A percentile compares a stretch with the other conserved stretches of the same genome.
Evolutionary conservation across 345 rosid genomes (phyloP).

Genomic region (Turritis glabra): DNA sequence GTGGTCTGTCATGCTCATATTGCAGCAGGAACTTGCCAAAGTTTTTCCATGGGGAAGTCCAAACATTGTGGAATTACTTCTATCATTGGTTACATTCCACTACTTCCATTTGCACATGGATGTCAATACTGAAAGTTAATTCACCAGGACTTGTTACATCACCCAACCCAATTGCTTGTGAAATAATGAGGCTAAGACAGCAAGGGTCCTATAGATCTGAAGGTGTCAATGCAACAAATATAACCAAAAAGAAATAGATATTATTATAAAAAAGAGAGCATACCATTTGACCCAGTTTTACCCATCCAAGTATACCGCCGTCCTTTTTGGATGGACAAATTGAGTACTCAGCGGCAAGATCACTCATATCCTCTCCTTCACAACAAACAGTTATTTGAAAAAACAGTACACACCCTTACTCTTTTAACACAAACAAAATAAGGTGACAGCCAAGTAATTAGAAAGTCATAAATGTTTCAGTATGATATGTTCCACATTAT

Average conservation of each 20-base stretch:
- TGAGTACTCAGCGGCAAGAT: slow-evolving; percentile 81
- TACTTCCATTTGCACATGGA: not conserved
- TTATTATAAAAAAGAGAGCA: not conserved
- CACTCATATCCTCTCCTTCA: slow-evolving; percentile 91
- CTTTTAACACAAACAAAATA: slow-evolving; percentile 4
- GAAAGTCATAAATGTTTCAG: not conserved
- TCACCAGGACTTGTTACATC: slow-evolving; percentile 11
- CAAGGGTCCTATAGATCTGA: not conserved
- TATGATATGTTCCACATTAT: not conserved
- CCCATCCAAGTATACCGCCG: slow-evolving; percentile 98
- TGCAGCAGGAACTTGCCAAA: slow-evolving; percentile 8
- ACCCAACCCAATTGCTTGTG: slow-evolving; percentile 4
- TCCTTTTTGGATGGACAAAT: slow-evolving; percentile 80
- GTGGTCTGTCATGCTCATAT: not conserved
- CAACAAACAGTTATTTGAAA: slow-evolving; percentile 18
- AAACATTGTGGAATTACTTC: not conserved
- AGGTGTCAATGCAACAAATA: slow-evolving; percentile 17
- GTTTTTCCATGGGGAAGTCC: not conserved
- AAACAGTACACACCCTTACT: slow-evolving; percentile 8
- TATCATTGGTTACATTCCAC: not conserved
- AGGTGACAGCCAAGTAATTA: not conserved
- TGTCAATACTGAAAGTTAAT: not conserved
- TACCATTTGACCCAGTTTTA: slow-evolving; percentile 88
- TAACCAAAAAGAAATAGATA: not conserved
- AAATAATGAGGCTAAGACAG: slow-evolving; percentile 5